Evolutionary conservation across 1,284 basidiomycete genomes (phyloP).

Genomic region (Cronartium quercuum): DNA sequence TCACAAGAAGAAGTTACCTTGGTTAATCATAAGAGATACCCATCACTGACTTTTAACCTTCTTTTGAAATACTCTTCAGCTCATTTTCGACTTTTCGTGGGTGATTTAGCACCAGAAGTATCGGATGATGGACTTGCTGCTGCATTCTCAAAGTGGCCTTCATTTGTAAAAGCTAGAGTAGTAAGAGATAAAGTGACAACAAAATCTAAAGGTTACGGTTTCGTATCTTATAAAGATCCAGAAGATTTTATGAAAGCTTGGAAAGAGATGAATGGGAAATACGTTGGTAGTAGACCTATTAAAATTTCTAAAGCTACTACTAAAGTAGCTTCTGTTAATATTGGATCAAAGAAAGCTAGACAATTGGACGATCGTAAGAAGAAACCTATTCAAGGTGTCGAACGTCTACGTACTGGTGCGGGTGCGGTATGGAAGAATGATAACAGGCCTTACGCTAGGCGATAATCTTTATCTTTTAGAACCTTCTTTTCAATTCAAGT

Average conservation of each 20-base stretch:
- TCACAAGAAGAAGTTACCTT: not conserved
- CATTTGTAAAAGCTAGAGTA: conserved; percentile 89
- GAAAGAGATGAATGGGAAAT: conserved; percentile 99
- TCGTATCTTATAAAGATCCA: conserved; percentile 95
- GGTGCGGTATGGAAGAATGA: conserved; percentile 39
- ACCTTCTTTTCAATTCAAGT: too few species aligned
- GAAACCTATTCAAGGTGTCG: conserved; percentile 38
- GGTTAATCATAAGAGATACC: not conserved
- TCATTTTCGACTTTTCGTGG: conserved; percentile 97
- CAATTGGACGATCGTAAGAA: conserved; percentile 31
- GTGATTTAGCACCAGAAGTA: conserved; percentile 96
- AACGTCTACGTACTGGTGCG: conserved; percentile 37
- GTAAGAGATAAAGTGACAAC: conserved; percentile 71
- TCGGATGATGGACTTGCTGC: conserved; percentile 86
- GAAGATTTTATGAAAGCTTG: conserved; percentile 97
- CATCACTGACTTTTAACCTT: conserved; percentile 21
- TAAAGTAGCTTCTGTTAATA: conserved; percentile 80
- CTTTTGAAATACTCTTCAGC: conserved; percentile 54
- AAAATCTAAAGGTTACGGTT: conserved; percentile 86
- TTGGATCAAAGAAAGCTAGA: conserved; percentile 75
- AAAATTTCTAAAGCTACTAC: conserved; percentile 78
- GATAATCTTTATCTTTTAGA: not conserved
- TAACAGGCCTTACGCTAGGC: conserved; percentile 36
- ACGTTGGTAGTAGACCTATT: conserved; percentile 89
- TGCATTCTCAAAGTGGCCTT: conserved; percentile 80